Evolutionary conservation across 192 early-diverging fungal genomes (phyloP).

Genomic region (Coemansia sp.): DNA sequence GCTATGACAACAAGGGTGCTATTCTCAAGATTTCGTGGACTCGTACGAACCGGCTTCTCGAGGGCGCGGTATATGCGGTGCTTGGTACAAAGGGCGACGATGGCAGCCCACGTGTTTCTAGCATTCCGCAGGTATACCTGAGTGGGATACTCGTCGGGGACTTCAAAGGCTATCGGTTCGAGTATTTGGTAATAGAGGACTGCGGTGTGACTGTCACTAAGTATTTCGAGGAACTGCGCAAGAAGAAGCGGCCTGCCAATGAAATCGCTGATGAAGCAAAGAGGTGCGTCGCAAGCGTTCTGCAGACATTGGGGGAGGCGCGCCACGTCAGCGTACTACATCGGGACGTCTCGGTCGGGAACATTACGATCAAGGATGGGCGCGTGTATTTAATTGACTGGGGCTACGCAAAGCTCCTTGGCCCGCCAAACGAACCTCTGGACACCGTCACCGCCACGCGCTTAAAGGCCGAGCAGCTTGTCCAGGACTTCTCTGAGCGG

Average conservation of each 20-base stretch:
- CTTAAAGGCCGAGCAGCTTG: too few relatives aligned
- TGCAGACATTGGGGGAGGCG: neutral
- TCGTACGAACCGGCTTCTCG: neutral
- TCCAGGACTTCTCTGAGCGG: too few relatives aligned
- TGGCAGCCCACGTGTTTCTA: neutral
- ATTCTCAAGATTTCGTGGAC: constrained; percentile 16
- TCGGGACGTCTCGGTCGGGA: constrained; percentile 17
- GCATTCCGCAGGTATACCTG: constrained; percentile 1
- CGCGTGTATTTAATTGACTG: constrained; percentile 16
- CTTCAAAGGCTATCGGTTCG: constrained; percentile 5
- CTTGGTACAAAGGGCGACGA: neutral
- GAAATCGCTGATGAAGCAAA: too few relatives aligned
- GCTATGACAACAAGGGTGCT: neutral
- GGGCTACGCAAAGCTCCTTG: constrained; percentile 12
- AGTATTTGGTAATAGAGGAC: constrained; percentile 17
- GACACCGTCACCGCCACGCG: neutral
- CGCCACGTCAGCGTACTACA: neutral
- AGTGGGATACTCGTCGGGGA: neutral
- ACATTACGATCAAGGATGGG: constrained; percentile 11
- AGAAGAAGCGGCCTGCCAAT: neutral
- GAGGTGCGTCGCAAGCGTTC: neutral
- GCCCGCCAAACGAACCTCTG: neutral
- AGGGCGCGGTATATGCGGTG: constrained; percentile 19
- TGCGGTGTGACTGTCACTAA: constrained; percentile 2
- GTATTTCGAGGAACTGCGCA: neutral